These are phyloP conservation scores for Bacidia gigantensis DNA, from an alignment of 495 filamentous ascomycete genomes.

Conservation along the genomic window DNA sequence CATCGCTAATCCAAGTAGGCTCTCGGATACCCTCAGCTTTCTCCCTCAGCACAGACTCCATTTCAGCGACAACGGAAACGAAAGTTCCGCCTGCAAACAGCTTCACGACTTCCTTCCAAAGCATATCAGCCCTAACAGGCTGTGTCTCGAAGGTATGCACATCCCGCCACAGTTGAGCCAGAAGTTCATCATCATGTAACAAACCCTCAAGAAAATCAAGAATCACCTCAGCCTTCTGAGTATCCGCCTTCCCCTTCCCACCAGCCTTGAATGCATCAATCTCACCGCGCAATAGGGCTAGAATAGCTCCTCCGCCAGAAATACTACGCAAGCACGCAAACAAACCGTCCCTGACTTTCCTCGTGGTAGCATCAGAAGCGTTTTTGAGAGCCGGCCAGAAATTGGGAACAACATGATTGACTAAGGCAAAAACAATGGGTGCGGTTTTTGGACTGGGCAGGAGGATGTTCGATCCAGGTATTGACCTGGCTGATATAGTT, in stretches of 20 bases:
- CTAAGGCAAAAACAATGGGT: slow-evolving; percentile 56
- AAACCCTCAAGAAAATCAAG: slow-evolving; percentile 38
- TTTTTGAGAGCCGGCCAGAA: slow-evolving; percentile 53
- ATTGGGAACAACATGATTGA: slow-evolving; percentile 56
- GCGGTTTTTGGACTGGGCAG: slow-evolving; percentile 49
- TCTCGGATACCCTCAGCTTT: slow-evolving; percentile 18
- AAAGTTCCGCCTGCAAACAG: slow-evolving; percentile 61
- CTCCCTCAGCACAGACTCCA: slow-evolving; percentile 39
- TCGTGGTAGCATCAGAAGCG: slow-evolving; percentile 19
- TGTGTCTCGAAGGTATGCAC: slow-evolving; percentile 24
- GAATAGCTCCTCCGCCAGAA: slow-evolving; percentile 54
- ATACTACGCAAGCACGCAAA: slow-evolving; percentile 57
- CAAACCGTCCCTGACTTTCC: slow-evolving; percentile 33
- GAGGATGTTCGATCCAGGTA: slow-evolving; percentile 41
- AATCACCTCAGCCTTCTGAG: slow-evolving; percentile 19
- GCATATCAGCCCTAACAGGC: slow-evolving; percentile 10
- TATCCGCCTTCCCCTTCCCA: neutral
- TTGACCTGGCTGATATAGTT: slow-evolving; percentile 1
- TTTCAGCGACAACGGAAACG: slow-evolving; percentile 60
- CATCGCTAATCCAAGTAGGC: slow-evolving; percentile 51
- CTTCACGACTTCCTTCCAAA: slow-evolving; percentile 51
- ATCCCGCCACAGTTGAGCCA: slow-evolving; percentile 40
- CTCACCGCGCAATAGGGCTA: slow-evolving; percentile 44
- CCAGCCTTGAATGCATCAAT: slow-evolving; percentile 28
- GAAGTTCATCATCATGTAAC: slow-evolving; percentile 39